Conservation (phyloP, 179 eudicot species). For the Spergularia azorica region DNA sequence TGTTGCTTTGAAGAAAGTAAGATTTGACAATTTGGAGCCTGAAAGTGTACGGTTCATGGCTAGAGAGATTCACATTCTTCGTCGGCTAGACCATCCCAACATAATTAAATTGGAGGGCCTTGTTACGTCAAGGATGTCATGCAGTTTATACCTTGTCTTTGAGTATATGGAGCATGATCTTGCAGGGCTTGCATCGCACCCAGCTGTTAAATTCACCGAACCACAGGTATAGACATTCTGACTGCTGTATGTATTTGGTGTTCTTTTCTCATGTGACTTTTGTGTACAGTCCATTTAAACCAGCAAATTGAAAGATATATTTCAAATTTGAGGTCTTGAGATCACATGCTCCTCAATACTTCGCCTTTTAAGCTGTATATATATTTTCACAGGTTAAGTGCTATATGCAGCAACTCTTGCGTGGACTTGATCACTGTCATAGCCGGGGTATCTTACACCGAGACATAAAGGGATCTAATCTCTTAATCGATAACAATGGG, state of each 20-base stretch:
- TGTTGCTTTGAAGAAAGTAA: constrained; percentile 87
- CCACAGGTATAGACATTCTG: constrained; percentile 48
- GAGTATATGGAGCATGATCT: constrained; percentile 92
- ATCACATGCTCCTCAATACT: not conserved
- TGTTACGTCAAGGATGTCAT: constrained; percentile 83
- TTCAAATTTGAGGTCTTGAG: not conserved
- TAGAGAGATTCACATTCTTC: constrained; percentile 73
- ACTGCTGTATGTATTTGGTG: not conserved
- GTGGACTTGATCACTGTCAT: constrained; percentile 85
- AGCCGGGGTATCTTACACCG: constrained; percentile 70
- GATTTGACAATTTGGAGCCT: constrained; percentile 87
- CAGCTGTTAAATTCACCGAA: constrained; percentile 72
- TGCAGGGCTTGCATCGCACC: constrained; percentile 80
- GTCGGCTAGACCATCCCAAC: constrained; percentile 74
- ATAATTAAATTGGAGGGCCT: constrained; percentile 76
- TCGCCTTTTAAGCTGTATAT: constrained; percentile 12
- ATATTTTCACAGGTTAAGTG: constrained; percentile 63
- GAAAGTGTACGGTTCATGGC: constrained; percentile 94
- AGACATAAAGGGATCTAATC: constrained; percentile 80
- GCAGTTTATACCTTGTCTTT: constrained; percentile 83
- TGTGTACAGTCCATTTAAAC: not conserved
- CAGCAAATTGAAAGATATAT: not conserved
- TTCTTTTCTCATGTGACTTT: not conserved
- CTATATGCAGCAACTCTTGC: constrained; percentile 73
- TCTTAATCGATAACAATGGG: constrained; percentile 73